These are phyloP conservation scores for Lomentospora prolificans DNA, from an alignment of 2,329 filamentous ascomycete genomes.

Conservation along the genomic window DNA sequence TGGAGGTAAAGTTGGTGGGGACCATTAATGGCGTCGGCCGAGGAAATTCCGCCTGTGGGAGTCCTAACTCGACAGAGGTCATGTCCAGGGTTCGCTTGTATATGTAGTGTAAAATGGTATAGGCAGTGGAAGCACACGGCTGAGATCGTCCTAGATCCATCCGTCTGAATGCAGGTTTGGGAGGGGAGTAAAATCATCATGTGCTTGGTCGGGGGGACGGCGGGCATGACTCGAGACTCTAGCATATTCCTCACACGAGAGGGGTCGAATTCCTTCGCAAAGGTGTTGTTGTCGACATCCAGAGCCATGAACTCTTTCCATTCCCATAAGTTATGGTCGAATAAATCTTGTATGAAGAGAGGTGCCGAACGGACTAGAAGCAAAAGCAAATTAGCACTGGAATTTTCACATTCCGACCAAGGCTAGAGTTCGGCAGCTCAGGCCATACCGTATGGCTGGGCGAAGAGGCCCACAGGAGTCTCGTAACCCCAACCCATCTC, in stretches of 20 bases:
- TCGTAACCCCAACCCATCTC: slow-evolving; percentile 8
- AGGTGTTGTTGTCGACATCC: not conserved
- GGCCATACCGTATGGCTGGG: slow-evolving; percentile 11
- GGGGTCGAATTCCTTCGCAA: slow-evolving; percentile 3
- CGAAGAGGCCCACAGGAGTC: slow-evolving; percentile 8
- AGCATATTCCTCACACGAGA: slow-evolving; percentile 4
- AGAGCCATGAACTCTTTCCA: slow-evolving; percentile 11
- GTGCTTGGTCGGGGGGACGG: slow-evolving; percentile 9
- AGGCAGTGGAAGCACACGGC: slow-evolving; percentile 6
- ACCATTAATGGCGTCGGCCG: not conserved
- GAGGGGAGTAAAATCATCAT: slow-evolving; percentile 8
- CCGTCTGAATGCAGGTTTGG: slow-evolving; percentile 7
- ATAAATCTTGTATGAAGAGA: slow-evolving; percentile 13
- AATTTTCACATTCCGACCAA: no score
- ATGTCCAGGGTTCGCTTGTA: not conserved
- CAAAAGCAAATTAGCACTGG: not conserved
- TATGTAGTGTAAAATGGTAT: slow-evolving; percentile 2
- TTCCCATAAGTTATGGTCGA: slow-evolving; percentile 13
- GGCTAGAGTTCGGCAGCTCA: no score
- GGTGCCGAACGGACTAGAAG: slow-evolving; percentile 11
- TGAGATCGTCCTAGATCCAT: slow-evolving; percentile 5
- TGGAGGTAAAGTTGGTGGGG: slow-evolving; percentile 5
- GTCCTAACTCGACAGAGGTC: not conserved
- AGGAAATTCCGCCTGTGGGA: not conserved
- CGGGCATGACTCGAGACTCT: slow-evolving; percentile 7